Conservation (phyloP, 2,329 filamentous ascomycete genomes). For the Aspergillus brasiliensis region DNA sequence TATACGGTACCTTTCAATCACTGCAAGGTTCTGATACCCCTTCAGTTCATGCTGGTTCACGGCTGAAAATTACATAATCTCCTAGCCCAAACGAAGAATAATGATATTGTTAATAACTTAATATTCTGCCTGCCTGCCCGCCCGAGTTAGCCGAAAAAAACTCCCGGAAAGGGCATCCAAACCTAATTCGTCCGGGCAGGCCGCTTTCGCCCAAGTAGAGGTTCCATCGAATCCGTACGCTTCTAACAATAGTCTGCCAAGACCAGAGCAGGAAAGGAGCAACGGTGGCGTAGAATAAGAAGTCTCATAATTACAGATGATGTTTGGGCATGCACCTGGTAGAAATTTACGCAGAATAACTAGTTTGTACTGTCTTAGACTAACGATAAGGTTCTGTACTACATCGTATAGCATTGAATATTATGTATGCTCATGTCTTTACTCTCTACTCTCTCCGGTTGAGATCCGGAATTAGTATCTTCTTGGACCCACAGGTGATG, state of each 20-base stretch:
- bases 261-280: background rate
- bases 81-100: background rate
- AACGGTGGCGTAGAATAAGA: no score
- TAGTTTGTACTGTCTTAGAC: background rate
- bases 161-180: background rate
- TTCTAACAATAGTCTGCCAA: background rate
- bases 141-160: background rate
- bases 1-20: no score
- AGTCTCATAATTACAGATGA: no score
- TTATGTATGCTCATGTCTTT: no score
- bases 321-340: no score
- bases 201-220: background rate
- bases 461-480: background rate
- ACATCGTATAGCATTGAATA: no score
- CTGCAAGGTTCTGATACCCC: no score
- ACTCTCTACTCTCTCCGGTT: no score
- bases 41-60: no score
- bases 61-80: no score
- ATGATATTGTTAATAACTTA: background rate
- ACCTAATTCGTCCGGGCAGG: background rate
- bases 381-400: background rate
- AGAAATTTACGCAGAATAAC: no score
- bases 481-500: background rate
- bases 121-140: background rate
- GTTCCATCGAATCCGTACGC: background rate